Percentiles rank a stretch among this genome's conserved stretches.
Evolutionary conservation across 78 protist species (phyloP).

Genomic region (Dictyostelium capitatum): DNA sequence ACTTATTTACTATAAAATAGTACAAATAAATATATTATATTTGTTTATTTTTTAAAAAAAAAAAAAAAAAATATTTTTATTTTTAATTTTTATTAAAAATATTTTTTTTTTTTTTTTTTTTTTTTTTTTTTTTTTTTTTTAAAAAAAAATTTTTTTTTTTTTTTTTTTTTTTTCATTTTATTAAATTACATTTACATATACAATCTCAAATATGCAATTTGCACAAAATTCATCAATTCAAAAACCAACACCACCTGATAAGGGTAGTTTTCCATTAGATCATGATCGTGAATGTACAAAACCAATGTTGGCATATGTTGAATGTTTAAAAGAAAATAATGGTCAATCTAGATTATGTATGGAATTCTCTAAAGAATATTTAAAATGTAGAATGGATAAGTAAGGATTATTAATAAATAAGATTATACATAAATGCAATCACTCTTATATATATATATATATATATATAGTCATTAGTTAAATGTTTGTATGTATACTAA

Average conservation of each 20-base stretch:
- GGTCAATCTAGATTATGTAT: constrained; percentile 54
- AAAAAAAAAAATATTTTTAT: too few species aligned
- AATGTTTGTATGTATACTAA: neutral
- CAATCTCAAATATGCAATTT: constrained; percentile 33
- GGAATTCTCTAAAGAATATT: constrained; percentile 57
- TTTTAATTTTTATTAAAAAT: too few species aligned
- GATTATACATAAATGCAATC: neutral
- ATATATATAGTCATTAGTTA: too few species aligned
- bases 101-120: too few species aligned
- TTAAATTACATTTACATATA: neutral
- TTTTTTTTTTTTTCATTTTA: neutral
- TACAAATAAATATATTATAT: too few species aligned
- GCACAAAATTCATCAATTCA: constrained; percentile 67
- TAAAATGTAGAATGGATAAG: constrained; percentile 82
- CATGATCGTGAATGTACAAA: constrained; percentile 74
- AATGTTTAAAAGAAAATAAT: constrained; percentile 53
- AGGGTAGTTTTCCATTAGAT: constrained; percentile 77
- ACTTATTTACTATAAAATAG: too few species aligned
- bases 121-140: neutral
- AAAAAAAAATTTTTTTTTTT: neutral
- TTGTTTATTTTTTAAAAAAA: too few species aligned
- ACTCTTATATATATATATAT: neutral
- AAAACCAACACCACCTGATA: constrained; percentile 80
- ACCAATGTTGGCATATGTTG: constrained; percentile 35
- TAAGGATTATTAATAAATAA: neutral